Base-by-base conservation (phyloP, 768 basidiomycete genomes). In the Psilocybe sp. region DNA sequence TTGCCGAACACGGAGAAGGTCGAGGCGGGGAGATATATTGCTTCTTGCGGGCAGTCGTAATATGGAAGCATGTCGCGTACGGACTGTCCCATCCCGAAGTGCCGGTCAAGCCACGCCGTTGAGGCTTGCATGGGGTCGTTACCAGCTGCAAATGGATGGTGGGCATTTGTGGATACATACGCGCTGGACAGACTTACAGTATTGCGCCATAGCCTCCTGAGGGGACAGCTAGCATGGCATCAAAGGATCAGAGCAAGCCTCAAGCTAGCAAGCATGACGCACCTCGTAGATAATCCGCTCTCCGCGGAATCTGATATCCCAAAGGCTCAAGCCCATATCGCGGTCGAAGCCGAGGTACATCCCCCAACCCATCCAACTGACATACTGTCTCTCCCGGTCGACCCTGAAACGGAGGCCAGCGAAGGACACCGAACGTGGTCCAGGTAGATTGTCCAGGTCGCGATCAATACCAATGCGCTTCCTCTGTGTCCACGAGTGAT, bases 311-410 rank as follows among this genome's bases (percentile, higher is more conserved):
- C 74, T 68, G 42, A 84, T 71, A 57, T 85, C 78, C 78, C 80
- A 85, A 15, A 84, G 63, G 50, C 72, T 77, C 53, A 83, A 54
- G 12, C 82, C 85, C 82, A 85, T 85, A 58, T 86, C 85, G 23
- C 82, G 63, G 48, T 82, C 80, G 58, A 85, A 86, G 44, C 80
- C 77, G 28, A 84, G 68, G 53, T 78, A 84, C 63, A 84, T 47
- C 0, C 73, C 69, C 81, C 82, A 85, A 2, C 81, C 81, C 80
- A 86, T 80, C 84, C 84, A 87, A 40, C 73, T 79, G n/a, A 86
- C 64, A 53, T 78, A 84, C 54, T 80, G 72, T 39, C 68, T 64
- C 34, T 71, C 69, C 18, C 58, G 59, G 55, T 86, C 79, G 1
- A 85, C 76, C 36, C 80, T 68, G 60, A 78, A 85, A 3, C 84